Base-by-base conservation (phyloP, 352 stramenopile species). In the Plasmopara halstedii region DNA sequence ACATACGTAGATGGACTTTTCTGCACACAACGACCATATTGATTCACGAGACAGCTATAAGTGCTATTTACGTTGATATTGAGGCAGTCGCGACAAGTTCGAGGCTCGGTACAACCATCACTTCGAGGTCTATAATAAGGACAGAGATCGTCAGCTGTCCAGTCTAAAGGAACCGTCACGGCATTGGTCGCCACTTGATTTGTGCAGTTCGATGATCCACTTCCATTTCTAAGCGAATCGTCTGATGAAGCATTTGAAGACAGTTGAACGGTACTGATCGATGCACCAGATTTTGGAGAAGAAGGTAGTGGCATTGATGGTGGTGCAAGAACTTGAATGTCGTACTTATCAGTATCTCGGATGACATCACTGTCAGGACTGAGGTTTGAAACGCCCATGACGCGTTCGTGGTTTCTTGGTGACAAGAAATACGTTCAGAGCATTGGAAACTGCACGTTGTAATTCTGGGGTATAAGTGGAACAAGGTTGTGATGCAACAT, bases 81-180 rank as follows among this genome's bases (percentile, higher is more conserved):
- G 9, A 88, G 60, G 50, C 76, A 88, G 59, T 85, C 73, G 42
- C 58, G 52, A 58, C 76, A 88, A 2, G 56, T 63, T 8, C 73
- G 63, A 10, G 73, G 67, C 27, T 79, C 51, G 19, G 37, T 70
- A 46, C 53, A 80, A 33, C 58, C 62, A 15, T 83, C 51, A 18
- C 50, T 54, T 21, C 39, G 17, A 22, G 46, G 44, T 4, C 39
- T 31, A 42, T 64, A 58, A 20, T 61, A 58, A 6, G 39, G 52
- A 19, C 64, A 72, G n/a, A 27, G 52, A 36, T 70, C 54, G 15
- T 14, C 23, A 7, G 50, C 25, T 19, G 54, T 66, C 42, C 58
- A 60, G 35, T 67, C 57, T 23, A 27, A 40, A n/a, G 38, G 39
- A n/a, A 38, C 34, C n/a, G 49, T 50, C 38, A 59, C 42, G 11